A percentile compares a stretch with the other conserved stretches of the same genome.
Evolutionary conservation across 2,329 filamentous ascomycete species (phyloP).

Genomic region (Microsporum canis): DNA sequence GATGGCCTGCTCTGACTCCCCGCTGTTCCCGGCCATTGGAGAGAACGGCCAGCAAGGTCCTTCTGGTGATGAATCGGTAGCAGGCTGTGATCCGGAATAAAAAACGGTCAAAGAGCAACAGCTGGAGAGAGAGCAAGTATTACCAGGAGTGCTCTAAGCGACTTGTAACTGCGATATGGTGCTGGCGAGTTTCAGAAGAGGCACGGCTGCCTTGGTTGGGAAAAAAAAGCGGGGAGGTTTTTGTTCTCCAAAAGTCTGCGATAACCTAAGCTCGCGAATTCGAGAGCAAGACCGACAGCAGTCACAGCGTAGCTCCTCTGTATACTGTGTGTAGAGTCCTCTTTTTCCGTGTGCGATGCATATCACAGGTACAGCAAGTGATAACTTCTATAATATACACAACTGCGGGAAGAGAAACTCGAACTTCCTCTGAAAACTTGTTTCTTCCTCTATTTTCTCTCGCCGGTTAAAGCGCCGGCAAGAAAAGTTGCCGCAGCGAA

Average conservation of each 20-base stretch:
- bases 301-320: neutral
- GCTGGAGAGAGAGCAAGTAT: neutral
- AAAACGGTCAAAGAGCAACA: neutral
- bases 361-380: neutral
- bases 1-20: neutral
- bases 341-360: neutral
- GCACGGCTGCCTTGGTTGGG: neutral
- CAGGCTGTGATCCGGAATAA: neutral
- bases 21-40: neutral
- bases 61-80: neutral
- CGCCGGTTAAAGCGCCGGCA: neutral
- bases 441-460: neutral
- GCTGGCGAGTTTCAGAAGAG: neutral
- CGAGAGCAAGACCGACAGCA: neutral
- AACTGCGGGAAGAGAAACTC: neutral
- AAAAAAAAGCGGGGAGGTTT: neutral
- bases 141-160: neutral
- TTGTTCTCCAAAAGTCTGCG: neutral
- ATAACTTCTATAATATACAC: neutral
- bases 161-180: neutral
- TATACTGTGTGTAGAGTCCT: neutral
- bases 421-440: neutral
- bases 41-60: neutral
- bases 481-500: neutral
- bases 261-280: neutral